These are phyloP conservation scores for Plectosphaerella sp. DNA, from an alignment of 2,329 filamentous ascomycete species.

Conservation along the genomic window DNA sequence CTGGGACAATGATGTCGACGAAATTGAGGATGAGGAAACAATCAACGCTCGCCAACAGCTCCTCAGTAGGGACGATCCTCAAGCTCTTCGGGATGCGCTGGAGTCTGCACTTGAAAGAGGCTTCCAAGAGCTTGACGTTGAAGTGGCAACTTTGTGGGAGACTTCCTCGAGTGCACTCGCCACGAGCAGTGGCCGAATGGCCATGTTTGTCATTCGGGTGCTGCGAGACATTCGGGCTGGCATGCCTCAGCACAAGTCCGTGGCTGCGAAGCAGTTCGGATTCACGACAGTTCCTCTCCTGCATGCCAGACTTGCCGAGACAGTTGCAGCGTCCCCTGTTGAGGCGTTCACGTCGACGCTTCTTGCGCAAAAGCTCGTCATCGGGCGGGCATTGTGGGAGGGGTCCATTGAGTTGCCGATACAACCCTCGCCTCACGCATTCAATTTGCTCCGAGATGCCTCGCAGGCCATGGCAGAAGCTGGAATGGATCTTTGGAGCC, in stretches of 20 bases:
- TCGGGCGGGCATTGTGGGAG: constrained; percentile 73
- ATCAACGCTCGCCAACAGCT: constrained; percentile 62
- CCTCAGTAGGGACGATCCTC: constrained; percentile 69
- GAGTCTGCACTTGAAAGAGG: constrained; percentile 50
- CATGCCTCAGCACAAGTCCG: constrained; percentile 48
- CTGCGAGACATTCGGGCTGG: constrained; percentile 69
- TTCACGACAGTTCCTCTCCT: constrained; percentile 57
- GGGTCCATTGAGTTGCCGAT: constrained; percentile 66
- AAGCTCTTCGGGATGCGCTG: constrained; percentile 55
- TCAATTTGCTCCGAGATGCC: constrained; percentile 65
- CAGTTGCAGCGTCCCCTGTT: constrained; percentile 46
- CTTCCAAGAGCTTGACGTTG: constrained; percentile 53
- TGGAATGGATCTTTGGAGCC: constrained; percentile 80
- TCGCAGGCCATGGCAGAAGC: constrained; percentile 62
- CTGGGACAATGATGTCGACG: constrained; percentile 72
- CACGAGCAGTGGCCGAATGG: constrained; percentile 45
- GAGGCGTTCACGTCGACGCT: constrained; percentile 38
- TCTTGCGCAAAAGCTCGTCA: constrained; percentile 42
- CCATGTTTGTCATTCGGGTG: constrained; percentile 67
- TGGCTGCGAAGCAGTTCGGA: constrained; percentile 51
- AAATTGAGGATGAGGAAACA: constrained; percentile 69
- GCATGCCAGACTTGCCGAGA: constrained; percentile 54
- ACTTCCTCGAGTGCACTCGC: constrained; percentile 30
- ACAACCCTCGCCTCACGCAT: constrained; percentile 72
- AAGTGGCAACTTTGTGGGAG: constrained; percentile 47